Evolutionary conservation across 306 rosid species (phyloP), one percentile per base, ranked within the genome.

Genomic region (Coriaria nepalensis): DNA sequence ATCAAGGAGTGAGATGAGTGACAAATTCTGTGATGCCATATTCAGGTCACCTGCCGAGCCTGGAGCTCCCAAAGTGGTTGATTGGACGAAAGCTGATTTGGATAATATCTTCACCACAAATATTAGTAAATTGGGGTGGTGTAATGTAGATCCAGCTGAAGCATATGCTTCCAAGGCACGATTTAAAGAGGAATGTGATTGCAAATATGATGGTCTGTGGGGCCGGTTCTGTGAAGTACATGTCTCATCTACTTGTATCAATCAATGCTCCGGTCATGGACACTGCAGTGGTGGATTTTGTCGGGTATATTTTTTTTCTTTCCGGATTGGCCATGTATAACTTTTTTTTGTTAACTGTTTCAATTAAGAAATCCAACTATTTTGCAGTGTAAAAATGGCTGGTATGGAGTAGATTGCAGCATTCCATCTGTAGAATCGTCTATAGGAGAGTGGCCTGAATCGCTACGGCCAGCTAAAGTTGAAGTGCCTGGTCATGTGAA

Each of bases 341-440:
- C 57, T 47, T 37, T 44, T 42, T 47, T 41, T 56, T 53, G 0
- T 7, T 60, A 2, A 46, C 9, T 43, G 33, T n/a, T n/a, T n/a
- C n/a, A n/a, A n/a, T n/a, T n/a, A n/a, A n/a, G n/a, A n/a, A n/a
- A n/a, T n/a, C n/a, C n/a, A n/a, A n/a, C 54, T 63, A 51, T 60
- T 46, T 67, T 75, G 54, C 95, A 90, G 98, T 90, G 98, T 72
- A 47, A 67, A 45, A 79, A 63, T 70, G 94, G 95, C 44, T 85
- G 98, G 98, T 85, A 81, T 56, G 98, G 98, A 77, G 72, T 70
- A 56, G 98, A 90, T 75, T 90, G 98, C 74, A 90, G 94, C 67
- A 68, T 62, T 59, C 98, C 98, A 35, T 84, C 98, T 14, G 81
- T 71, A 35, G 42, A 49, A 41, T 75, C 81, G 10, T 79, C 95